Conservation (phyloP, 2,329 filamentous ascomycete genomes). For the Capronia epimyces region DNA sequence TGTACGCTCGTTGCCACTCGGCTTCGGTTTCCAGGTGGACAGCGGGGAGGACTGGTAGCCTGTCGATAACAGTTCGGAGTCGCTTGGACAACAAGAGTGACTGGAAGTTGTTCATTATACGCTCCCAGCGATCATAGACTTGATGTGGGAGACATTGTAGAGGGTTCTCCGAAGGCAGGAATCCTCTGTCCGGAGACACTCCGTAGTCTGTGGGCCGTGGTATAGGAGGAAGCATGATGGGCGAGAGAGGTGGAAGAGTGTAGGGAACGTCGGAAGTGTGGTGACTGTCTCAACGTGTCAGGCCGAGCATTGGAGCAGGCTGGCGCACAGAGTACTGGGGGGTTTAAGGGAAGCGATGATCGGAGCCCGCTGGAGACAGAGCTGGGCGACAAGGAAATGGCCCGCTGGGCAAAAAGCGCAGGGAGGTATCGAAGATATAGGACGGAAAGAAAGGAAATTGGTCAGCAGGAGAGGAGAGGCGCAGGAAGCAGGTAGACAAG, state of each 20-base stretch:
- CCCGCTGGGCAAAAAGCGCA: conserved; percentile 3
- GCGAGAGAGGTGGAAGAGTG: neutral
- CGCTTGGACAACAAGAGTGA: conserved; percentile 78
- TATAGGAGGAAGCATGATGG: conserved; percentile 44
- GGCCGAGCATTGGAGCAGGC: neutral
- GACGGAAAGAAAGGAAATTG: conserved; percentile 2
- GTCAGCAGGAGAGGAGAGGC: conserved; percentile 10
- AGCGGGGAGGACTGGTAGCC: conserved; percentile 77
- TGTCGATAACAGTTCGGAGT: conserved; percentile 71
- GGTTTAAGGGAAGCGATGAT: too few species aligned
- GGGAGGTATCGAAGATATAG: conserved; percentile 4
- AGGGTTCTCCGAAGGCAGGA: conserved; percentile 76
- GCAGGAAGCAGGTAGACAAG: too few species aligned
- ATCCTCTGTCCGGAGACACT: conserved; percentile 62
- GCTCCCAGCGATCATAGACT: conserved; percentile 95
- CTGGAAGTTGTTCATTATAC: conserved; percentile 77
- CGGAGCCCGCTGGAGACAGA: neutral
- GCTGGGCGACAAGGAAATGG: neutral
- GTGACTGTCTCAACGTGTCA: neutral
- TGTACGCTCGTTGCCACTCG: conserved; percentile 87
- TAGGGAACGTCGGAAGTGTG: neutral
- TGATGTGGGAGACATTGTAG: conserved; percentile 74
- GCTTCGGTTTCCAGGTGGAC: conserved; percentile 72
- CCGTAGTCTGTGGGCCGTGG: conserved; percentile 67
- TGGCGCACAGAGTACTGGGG: too few species aligned